Base-by-base conservation (phyloP, 2,329 filamentous ascomycete species). In the Penicillium sp. region DNA sequence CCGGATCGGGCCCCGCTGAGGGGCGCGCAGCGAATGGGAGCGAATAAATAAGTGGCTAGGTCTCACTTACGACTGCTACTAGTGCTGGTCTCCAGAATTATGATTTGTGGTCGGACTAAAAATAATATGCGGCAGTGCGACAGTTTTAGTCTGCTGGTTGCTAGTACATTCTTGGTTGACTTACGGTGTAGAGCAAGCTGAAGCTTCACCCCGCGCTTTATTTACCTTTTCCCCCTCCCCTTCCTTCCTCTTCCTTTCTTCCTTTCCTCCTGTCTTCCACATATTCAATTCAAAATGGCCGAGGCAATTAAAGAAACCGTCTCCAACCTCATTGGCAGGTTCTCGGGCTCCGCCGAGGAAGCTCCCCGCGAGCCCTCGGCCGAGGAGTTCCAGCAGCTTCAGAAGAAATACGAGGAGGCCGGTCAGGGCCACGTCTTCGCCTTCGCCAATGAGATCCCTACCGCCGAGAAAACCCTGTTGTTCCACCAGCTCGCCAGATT, bases 401-500 rank as follows among this genome's bases (percentile, higher is more conserved):
- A 82, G 72, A 76, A 86, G 58, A 88, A 87, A 70, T 95, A 92
- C 76, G 78, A 81, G 56, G 81, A 85, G 61, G 88, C 88, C 43
- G 82, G 81, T 28, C 90, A 95, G 74, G 87, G 83, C 51, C 90
- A 95, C 60, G 88, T 95, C 58, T 90, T 95, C 67, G 80, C 86
- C 51, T 97, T 92, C 75, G 96, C 89, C 78, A 90, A 96, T 68
- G 82, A 86, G 56, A 86, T 99, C 57, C 79, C 79, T 56, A 75
- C 80, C 16, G 73, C 80, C 46, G 90, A 96, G 59, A 90, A 95
- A 77, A 85, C 85, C 40, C 73, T 80, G 8, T 83, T 99, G 51
- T 96, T 85, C 79, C 77, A 87, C 65, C 94, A 97, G 75, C 82
- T 97, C 54, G 81, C 82, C 58, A 80, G 79, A 66, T 90, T 97